These are phyloP conservation scores for Leersia perrieri DNA, from an alignment of 176 grass and related monocot genomes.

Conservation along the genomic window DNA sequence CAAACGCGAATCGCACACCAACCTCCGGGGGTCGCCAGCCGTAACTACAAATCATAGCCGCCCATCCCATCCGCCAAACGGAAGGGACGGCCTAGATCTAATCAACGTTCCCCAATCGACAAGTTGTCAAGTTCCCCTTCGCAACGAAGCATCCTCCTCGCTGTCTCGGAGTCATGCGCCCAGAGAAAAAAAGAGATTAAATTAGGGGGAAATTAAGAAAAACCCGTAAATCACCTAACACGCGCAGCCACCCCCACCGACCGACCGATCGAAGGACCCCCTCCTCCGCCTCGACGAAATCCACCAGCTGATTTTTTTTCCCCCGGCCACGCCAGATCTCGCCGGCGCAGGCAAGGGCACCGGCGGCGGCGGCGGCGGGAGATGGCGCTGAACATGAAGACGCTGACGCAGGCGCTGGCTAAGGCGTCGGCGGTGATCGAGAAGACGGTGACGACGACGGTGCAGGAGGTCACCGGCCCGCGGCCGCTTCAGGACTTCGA, in stretches of 20 bases:
- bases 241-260: slow-evolving; percentile 43
- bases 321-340: no score
- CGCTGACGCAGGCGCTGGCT: slow-evolving; percentile 84
- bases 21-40: neutral
- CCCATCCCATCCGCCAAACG: neutral
- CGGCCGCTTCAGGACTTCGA: slow-evolving; percentile 99
- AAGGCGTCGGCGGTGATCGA: slow-evolving; percentile 98
- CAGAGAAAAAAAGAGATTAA: neutral
- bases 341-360: slow-evolving; percentile 2
- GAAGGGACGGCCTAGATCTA: slow-evolving; percentile 9
- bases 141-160: slow-evolving; percentile 23
- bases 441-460: slow-evolving; percentile 92
- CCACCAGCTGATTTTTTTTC: no score
- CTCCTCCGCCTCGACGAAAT: neutral
- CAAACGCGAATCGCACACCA: neutral
- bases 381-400: slow-evolving; percentile 98
- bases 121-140: slow-evolving; percentile 2
- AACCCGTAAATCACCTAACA: slow-evolving; percentile 31
- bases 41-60: neutral
- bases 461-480: slow-evolving; percentile 98
- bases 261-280: slow-evolving; percentile 18
- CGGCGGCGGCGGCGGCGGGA: slow-evolving; percentile 19
- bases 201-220: neutral
- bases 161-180: neutral
- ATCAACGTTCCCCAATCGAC: neutral